Base-by-base conservation (phyloP, 345 rosid species). In the Lepidium africanum region DNA sequence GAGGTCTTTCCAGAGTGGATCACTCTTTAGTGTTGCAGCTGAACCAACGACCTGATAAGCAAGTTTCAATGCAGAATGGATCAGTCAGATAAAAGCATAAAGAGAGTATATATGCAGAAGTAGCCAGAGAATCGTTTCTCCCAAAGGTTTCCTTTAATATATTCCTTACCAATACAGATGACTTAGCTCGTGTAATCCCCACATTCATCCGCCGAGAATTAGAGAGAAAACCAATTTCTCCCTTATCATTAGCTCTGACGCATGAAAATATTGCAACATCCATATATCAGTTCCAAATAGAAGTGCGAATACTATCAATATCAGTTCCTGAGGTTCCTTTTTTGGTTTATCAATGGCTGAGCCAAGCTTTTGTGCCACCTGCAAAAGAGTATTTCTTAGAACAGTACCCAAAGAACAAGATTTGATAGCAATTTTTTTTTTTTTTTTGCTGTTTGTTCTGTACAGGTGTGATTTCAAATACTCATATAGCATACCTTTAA, bases 131-230 rank as follows among this genome's bases (percentile, higher is more conserved):
- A 10, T 7, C n/a, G 41, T 52, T 7, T 67, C 27, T 41, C 12
- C 36, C 12, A 35, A 27, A 36, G 9, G 11, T 30, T 39, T 63
- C 6, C 25, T 21, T 50, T 40, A 27, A 13, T 59, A 10, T 19
- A 27, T 27, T 4, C 6, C 81, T 65, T 81, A 94, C 99, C 91
- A 94, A 83, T 17, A 94, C 88, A 62, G 95, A 83, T 46, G 97
- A 89, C 80, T 90, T 94, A 4, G 99, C 96, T 42, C 96, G 82
- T 36, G 99, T 89, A 47, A 94, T 94, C 43, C 91, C 99, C 0
- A 94, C 99, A 65, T 94, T 94, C 99, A 94, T 94, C 59, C 97
- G 85, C 65, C 95, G 80, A 70, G 79, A 84, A 74, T 94, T 96
- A 11, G 96, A 76, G 41, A 94, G 84, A 69, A 91, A 94, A 6